Evolutionary conservation across 305 asterid genomes (phyloP), one percentile per base, ranked within the genome.

Genomic region (Ilex paraguariensis): DNA sequence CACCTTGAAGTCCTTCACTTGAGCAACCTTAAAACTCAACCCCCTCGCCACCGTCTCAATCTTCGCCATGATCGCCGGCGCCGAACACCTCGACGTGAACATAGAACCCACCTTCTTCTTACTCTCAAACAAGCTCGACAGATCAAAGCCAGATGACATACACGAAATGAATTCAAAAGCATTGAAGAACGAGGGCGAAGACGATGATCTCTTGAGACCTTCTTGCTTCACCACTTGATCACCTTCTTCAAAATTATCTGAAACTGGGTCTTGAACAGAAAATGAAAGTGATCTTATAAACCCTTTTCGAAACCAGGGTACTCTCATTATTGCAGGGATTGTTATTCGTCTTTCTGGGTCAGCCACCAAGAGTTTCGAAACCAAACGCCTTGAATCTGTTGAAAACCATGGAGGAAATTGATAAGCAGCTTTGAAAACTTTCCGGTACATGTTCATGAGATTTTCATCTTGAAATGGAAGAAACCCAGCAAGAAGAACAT

Each of bases 131-230:
- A 82, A 50, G 62, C 62, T 74, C 16, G 87, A 82, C 48, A 82
- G 67, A 40, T 82, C 87, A 17, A 82, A 79, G 30, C 81, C 83
- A 3, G 66, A 45, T 0, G 84, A 79, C 87, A 79, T 79, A 6
- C 84, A 79, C 2, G 87, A 76, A 14, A 82, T 82, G 57, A 82
- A 61, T 33, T 79, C 73, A 45, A 82, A 82, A 0, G 87, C 87
- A 58, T 79, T 82, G 42, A 71, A 65, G n/a, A 76, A 65, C 4
- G 84, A 77, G 4, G 83, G 87, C 10, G 84, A 75, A 12, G 84
- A 70, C 8, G 81, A 78, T 16, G 84, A 79, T 57, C 71, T 79
- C 46, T 70, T 55, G 15, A 64, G 31, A 39, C 55, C 9, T 5
- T 60, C 76, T 36, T 50, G 68, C 45, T 44, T 54, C 13, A 42